A percentile compares a stretch with the other conserved stretches of the same genome.
Evolutionary conservation across 176 grass and related monocot genomes (phyloP).

Genomic region (Bothriochloa decipiens): DNA sequence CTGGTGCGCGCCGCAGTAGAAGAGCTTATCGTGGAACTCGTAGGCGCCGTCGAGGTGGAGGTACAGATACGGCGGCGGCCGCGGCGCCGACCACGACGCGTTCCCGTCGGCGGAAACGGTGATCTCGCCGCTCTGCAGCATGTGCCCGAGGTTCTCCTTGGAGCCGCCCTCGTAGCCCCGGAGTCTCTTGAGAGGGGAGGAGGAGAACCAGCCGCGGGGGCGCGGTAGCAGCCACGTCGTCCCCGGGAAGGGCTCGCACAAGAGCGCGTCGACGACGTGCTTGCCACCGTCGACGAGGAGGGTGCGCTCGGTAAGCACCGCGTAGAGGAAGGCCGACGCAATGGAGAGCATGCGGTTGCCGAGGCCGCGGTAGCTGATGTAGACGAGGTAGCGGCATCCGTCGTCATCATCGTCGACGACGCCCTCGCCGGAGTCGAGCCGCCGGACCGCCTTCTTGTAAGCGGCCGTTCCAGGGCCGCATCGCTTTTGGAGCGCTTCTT

Average conservation of each 20-base stretch:
- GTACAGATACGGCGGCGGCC: slow-evolving; percentile 53
- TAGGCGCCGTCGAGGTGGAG: slow-evolving; percentile 58
- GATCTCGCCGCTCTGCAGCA: slow-evolving; percentile 43
- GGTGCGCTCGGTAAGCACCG: slow-evolving; percentile 54
- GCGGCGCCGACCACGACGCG: background rate
- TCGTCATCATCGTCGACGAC: background rate
- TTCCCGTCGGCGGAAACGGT: background rate
- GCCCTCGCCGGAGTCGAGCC: slow-evolving; percentile 42
- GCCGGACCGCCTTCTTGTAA: slow-evolving; percentile 43
- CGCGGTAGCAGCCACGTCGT: slow-evolving; percentile 67
- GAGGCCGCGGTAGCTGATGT: slow-evolving; percentile 64
- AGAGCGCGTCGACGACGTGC: slow-evolving; percentile 51
- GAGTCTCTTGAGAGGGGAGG: slow-evolving; percentile 40
- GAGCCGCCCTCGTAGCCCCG: slow-evolving; percentile 23
- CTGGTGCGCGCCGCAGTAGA: slow-evolving; percentile 76
- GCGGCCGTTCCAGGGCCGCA: slow-evolving; percentile 63
- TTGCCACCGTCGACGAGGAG: slow-evolving; percentile 48
- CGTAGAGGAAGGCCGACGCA: slow-evolving; percentile 62
- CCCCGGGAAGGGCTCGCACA: slow-evolving; percentile 71
- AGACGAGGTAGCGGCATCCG: slow-evolving; percentile 69
- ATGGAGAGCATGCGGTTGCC: slow-evolving; percentile 68
- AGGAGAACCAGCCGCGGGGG: slow-evolving; percentile 27
- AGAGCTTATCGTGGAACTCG: slow-evolving; percentile 54
- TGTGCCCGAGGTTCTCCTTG: slow-evolving; percentile 50
- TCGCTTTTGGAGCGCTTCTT: slow-evolving; percentile 64